These are phyloP conservation scores for Neoboletus brunneissimus DNA, from an alignment of 768 basidiomycete genomes.

Conservation along the genomic window DNA sequence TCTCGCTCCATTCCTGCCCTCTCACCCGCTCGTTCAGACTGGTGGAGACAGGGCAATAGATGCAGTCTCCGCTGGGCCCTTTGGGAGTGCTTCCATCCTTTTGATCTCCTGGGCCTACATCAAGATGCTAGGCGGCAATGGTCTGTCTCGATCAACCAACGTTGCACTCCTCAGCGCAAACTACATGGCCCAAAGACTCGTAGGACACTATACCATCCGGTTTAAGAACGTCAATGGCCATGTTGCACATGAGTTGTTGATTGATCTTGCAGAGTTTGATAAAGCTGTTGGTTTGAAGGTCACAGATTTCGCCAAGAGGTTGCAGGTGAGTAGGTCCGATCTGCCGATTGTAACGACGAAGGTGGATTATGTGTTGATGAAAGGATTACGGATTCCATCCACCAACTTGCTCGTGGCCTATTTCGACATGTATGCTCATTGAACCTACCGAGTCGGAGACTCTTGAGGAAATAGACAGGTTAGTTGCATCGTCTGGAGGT, in stretches of 20 bases:
- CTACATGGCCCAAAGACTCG: conserved; percentile 90
- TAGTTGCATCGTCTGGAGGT: conserved; percentile 7
- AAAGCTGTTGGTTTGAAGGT: conserved; percentile 89
- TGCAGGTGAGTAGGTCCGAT: conserved; percentile 60
- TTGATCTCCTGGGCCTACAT: conserved; percentile 99
- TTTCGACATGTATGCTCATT: conserved; percentile 94
- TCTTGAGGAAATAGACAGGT: conserved; percentile 89
- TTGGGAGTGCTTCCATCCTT: conserved; percentile 91
- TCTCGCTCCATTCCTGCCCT: conserved; percentile 90
- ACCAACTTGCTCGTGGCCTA: conserved; percentile 98
- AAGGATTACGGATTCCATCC: conserved; percentile 94
- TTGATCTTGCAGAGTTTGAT: conserved; percentile 95
- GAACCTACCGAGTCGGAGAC: conserved; percentile 98
- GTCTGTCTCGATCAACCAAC: conserved; percentile 81
- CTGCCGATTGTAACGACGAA: not conserved
- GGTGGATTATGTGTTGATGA: not conserved
- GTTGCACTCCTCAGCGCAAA: conserved; percentile 93
- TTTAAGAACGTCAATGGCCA: conserved; percentile 89
- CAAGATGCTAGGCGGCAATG: conserved; percentile 97
- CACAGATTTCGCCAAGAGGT: conserved; percentile 92
- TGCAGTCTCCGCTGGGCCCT: conserved; percentile 90
- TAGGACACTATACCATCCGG: conserved; percentile 78
- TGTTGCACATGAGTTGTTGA: conserved; percentile 94
- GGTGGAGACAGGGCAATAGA: conserved; percentile 73
- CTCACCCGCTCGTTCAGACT: conserved; percentile 70